Percentiles rank a stretch among this genome's conserved stretches.
phyloP scores from a whole-genome alignment of 1,139 yeast genomes.

The Hemisphaericaspora subhashii region DNA sequence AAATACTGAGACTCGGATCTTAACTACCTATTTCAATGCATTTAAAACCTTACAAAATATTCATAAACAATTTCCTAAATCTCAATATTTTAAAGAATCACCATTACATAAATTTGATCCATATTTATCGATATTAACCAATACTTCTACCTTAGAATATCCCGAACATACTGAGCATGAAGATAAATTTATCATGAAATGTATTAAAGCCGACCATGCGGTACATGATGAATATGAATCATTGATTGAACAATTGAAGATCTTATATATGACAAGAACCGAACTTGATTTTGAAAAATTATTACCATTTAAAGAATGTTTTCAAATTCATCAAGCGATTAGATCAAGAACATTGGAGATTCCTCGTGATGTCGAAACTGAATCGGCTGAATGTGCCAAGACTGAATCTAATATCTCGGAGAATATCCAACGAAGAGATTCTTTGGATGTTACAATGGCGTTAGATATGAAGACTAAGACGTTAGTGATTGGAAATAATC shows the following conservation, averaged over 20 bases:
- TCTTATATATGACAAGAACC: constrained; percentile 12
- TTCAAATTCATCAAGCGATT: constrained; percentile 50
- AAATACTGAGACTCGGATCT: constrained; percentile 30
- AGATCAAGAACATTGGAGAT: constrained; percentile 63
- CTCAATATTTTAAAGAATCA: constrained; percentile 9
- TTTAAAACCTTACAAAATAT: constrained; percentile 18
- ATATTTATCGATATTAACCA: constrained; percentile 29
- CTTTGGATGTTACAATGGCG: constrained; percentile 7
- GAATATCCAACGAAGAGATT: neutral
- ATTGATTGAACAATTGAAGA: constrained; percentile 14
- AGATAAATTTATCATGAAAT: constrained; percentile 16
- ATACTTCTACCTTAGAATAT: constrained; percentile 17
- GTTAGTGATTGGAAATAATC: constrained; percentile 10
- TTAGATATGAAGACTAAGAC: constrained; percentile 7
- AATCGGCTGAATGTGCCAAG: constrained; percentile 17
- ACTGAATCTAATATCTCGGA: constrained; percentile 8
- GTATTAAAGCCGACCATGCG: constrained; percentile 14
- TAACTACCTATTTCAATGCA: constrained; percentile 28
- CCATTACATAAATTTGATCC: constrained; percentile 17
- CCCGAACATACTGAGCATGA: constrained; percentile 7
- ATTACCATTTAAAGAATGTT: constrained; percentile 27
- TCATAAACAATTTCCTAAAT: constrained; percentile 3
- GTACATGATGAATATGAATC: constrained; percentile 17
- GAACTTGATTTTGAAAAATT: constrained; percentile 14
- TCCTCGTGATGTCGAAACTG: constrained; percentile 38